Percentiles rank a stretch among this genome's conserved stretches.
These are phyloP conservation scores for Candida adriatica DNA, from an alignment of 805 yeast genomes.

Conservation along the genomic window DNA sequence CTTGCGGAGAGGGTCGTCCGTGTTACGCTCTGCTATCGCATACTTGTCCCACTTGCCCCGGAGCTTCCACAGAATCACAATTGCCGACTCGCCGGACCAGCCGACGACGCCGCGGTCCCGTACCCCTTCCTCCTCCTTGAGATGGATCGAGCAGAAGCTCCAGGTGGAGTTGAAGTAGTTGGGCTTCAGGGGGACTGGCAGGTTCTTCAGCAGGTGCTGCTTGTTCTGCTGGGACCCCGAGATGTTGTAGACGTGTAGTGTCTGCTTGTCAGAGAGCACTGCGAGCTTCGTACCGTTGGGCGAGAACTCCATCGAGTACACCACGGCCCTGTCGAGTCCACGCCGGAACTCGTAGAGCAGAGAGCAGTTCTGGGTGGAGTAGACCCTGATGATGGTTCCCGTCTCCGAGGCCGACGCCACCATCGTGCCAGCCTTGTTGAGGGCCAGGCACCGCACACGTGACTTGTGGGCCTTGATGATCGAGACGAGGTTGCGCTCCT, in stretches of 20 bases:
- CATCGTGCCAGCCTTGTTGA: constrained; percentile 57
- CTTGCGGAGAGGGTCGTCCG: constrained; percentile 24
- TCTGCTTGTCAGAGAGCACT: constrained; percentile 80
- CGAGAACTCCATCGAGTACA: constrained; percentile 79
- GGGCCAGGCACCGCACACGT: constrained; percentile 51
- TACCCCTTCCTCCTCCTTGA: constrained; percentile 25
- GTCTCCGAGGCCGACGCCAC: constrained; percentile 77
- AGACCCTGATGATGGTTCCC: constrained; percentile 75
- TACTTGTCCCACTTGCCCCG: constrained; percentile 85
- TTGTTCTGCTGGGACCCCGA: constrained; percentile 36
- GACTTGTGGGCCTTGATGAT: constrained; percentile 76
- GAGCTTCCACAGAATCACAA: constrained; percentile 69
- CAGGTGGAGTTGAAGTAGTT: constrained; percentile 77
- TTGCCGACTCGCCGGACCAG: constrained; percentile 64
- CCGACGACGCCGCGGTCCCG: constrained; percentile 48
- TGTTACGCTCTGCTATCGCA: constrained; percentile 49
- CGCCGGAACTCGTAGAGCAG: constrained; percentile 80
- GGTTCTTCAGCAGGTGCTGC: constrained; percentile 55
- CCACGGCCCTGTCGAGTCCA: constrained; percentile 78
- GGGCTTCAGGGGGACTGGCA: constrained; percentile 56
- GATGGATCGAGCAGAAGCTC: constrained; percentile 75
- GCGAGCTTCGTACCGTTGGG: constrained; percentile 73
- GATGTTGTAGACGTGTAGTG: constrained; percentile 77
- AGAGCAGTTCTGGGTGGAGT: constrained; percentile 60
- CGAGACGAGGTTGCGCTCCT: constrained; percentile 55